Conservation (phyloP, 108 stramenopile genomes). For the Cyclostephanos tholiformis region DNA sequence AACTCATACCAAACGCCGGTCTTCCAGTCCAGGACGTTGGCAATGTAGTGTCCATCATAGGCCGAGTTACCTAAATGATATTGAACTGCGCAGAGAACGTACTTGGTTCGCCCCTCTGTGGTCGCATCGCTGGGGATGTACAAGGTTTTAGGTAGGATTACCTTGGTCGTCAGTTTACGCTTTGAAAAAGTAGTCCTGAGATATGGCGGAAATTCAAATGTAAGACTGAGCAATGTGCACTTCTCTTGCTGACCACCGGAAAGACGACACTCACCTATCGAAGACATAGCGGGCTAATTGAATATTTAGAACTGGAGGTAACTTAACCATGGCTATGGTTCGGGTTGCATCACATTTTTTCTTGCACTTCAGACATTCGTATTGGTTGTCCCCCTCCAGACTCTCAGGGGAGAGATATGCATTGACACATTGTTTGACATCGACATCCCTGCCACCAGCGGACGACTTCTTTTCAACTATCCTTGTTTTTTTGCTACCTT, state of each 20-base stretch:
- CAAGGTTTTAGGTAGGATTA: constrained; percentile 60
- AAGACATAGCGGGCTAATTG: constrained; percentile 86
- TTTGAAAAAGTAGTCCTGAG: constrained; percentile 52
- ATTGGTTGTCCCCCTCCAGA: constrained; percentile 84
- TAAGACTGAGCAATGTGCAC: background rate
- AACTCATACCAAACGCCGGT: constrained; percentile 87
- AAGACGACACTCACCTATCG: constrained; percentile 38
- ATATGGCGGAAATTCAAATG: too few relatives aligned
- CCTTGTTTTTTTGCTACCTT: constrained; percentile 8
- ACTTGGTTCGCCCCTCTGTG: constrained; percentile 15
- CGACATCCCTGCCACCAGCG: constrained; percentile 45
- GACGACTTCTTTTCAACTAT: constrained; percentile 12
- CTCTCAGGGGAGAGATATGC: constrained; percentile 62
- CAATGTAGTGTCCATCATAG: constrained; percentile 83
- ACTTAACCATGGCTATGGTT: constrained; percentile 37
- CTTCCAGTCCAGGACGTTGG: constrained; percentile 85
- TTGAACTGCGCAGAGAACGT: constrained; percentile 79
- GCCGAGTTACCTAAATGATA: constrained; percentile 83
- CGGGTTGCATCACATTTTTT: constrained; percentile 73
- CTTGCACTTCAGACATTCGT: constrained; percentile 67
- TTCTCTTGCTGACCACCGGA: background rate
- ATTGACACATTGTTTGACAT: constrained; percentile 75
- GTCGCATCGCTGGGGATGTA: constrained; percentile 33
- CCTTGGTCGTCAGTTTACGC: constrained; percentile 74
- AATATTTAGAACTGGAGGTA: constrained; percentile 85